Percentiles rank a stretch among this genome's conserved stretches.
Evolutionary conservation across 1,284 basidiomycete genomes (phyloP).

Genomic region (Microstroma glucosiphilum): DNA sequence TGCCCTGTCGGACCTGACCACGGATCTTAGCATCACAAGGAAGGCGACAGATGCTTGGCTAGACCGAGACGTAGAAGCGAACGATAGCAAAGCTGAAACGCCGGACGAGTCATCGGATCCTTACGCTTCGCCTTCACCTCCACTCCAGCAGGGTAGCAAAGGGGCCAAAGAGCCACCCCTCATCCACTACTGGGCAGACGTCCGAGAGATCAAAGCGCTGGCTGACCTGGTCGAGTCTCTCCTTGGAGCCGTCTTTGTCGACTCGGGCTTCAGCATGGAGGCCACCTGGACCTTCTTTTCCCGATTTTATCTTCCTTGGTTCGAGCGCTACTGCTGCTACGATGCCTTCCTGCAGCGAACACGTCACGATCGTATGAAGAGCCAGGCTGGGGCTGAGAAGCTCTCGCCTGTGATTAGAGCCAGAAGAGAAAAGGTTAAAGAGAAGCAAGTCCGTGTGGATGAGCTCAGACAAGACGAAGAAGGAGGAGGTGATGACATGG

Average conservation of each 20-base stretch:
- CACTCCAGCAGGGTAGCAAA: not conserved
- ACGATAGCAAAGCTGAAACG: not conserved
- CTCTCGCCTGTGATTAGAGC: not conserved
- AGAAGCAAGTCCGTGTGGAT: not conserved
- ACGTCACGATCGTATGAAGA: not conserved
- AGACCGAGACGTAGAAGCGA: not conserved
- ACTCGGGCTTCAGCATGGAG: conserved; percentile 20
- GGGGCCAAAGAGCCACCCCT: not conserved
- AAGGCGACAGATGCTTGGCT: not conserved
- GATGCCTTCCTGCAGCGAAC: not conserved
- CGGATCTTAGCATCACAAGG: not conserved
- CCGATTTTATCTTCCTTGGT: conserved; percentile 19
- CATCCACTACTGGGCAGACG: not conserved
- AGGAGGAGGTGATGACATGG: not conserved
- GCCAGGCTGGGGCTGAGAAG: not conserved
- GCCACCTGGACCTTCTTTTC: conserved; percentile 15
- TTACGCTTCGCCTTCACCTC: not conserved
- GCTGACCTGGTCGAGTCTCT: conserved; percentile 31
- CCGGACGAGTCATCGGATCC: not conserved
- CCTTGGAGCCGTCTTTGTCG: conserved; percentile 30
- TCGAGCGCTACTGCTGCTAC: conserved; percentile 10
- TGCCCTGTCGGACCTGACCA: not conserved
- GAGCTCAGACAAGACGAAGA: not conserved
- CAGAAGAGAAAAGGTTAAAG: too few species aligned
- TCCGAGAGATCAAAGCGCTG: conserved; percentile 16